Evolutionary conservation across 176 grass and related monocot species (phyloP).

Genomic region (Cymbopogon citratus): DNA sequence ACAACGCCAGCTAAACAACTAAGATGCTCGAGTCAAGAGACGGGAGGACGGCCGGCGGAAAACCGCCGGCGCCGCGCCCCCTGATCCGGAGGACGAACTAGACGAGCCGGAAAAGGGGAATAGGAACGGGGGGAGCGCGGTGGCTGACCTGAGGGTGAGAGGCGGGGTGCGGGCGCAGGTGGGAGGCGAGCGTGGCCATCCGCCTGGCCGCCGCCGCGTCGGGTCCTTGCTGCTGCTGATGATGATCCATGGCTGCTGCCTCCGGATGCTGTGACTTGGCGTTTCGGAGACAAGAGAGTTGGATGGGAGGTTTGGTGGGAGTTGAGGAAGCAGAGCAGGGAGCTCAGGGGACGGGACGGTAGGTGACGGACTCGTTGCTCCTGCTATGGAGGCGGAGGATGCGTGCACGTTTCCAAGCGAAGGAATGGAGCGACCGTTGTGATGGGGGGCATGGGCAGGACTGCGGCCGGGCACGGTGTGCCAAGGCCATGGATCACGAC

Average conservation of each 20-base stretch:
- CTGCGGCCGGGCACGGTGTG: too few species aligned
- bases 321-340: not conserved
- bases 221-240: not conserved
- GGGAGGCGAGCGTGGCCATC: constrained; percentile 53
- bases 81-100: not conserved
- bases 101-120: not conserved
- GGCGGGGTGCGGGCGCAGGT: constrained; percentile 38
- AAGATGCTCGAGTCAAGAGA: not conserved
- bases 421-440: too few species aligned
- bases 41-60: not conserved
- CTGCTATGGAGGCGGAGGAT: too few species aligned
- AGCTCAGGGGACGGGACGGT: too few species aligned
- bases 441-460: too few species aligned
- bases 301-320: not conserved
- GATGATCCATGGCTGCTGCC: constrained; percentile 33
- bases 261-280: not conserved
- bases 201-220: constrained; percentile 41
- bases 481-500: too few species aligned
- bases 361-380: not conserved
- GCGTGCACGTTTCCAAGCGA: too few species aligned
- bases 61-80: not conserved
- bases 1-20: not conserved
- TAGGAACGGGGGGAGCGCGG: not conserved
- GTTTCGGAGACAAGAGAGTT: not conserved
- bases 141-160: constrained; percentile 35